Evolutionary conservation across 2,329 filamentous ascomycete species (phyloP).

Genomic region (Ambrosiella beaveri): DNA sequence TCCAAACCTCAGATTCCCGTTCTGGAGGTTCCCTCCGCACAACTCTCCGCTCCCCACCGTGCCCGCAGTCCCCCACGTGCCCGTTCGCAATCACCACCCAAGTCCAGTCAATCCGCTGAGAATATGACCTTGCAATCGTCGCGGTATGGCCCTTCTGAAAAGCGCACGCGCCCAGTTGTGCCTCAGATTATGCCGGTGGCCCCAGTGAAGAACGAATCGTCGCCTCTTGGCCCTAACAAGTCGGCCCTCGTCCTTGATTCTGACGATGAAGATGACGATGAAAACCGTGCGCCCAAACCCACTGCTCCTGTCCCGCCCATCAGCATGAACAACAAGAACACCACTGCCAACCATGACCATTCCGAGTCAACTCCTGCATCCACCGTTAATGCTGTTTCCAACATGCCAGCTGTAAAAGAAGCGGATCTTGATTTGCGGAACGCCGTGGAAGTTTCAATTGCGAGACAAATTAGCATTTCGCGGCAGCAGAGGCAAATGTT

Average conservation of each 20-base stretch:
- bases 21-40: not conserved
- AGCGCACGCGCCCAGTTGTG: not conserved
- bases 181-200: not conserved
- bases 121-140: not conserved
- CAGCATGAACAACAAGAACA: not conserved
- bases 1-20: not conserved
- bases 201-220: not conserved
- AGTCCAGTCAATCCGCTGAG: not conserved
- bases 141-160: not conserved
- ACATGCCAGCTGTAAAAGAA: conserved; percentile 22
- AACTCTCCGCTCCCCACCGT: not conserved
- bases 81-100: conserved; percentile 4
- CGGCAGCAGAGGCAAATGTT: conserved; percentile 42
- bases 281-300: conserved; percentile 6
- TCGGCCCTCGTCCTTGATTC: conserved; percentile 27
- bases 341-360: conserved; percentile 15
- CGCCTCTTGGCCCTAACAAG: conserved; percentile 19
- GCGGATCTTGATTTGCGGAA: conserved; percentile 28
- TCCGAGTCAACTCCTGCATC: conserved; percentile 18
- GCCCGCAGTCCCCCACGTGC: conserved; percentile 1
- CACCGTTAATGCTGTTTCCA: conserved; percentile 19
- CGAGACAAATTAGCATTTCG: conserved; percentile 49
- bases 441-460: conserved; percentile 49
- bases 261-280: conserved; percentile 19
- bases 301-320: conserved; percentile 15